Conservation (phyloP, 176 grass and related monocot genomes). For the Saccharum spontaneum region DNA sequence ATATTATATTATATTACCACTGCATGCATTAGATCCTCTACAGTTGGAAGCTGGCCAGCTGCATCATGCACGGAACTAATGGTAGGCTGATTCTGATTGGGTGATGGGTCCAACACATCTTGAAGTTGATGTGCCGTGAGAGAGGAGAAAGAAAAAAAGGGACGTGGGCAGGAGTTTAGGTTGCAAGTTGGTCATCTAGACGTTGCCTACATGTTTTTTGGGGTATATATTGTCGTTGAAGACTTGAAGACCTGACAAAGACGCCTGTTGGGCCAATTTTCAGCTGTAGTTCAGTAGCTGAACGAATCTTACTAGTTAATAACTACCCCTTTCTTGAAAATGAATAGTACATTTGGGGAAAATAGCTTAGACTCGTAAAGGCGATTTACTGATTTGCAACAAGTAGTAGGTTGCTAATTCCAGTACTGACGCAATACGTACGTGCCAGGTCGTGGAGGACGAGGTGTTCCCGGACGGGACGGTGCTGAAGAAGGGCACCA, state of each 20-base stretch:
- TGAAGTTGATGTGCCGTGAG: slow-evolving; percentile 1
- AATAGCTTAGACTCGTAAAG: not conserved
- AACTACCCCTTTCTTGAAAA: not conserved
- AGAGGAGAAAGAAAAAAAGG: not conserved
- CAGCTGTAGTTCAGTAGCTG: not conserved
- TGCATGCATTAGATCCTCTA: not conserved
- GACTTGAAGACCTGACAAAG: slow-evolving; percentile 1
- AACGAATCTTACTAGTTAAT: not conserved
- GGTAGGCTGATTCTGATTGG: not conserved
- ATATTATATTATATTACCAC: not conserved
- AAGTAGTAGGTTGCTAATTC: not conserved
- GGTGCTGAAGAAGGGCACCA: slow-evolving; percentile 87
- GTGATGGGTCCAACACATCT: not conserved
- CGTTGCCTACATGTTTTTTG: not conserved
- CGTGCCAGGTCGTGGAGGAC: slow-evolving; percentile 70
- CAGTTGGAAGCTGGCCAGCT: not conserved
- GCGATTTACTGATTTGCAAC: slow-evolving; percentile 10
- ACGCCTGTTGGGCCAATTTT: not conserved
- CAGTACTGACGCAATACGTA: not conserved
- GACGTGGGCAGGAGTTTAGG: not conserved
- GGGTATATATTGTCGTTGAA: not conserved
- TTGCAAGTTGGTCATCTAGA: slow-evolving; percentile 41
- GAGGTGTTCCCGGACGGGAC: slow-evolving; percentile 94
- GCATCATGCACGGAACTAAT: not conserved
- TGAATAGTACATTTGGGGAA: not conserved